Conservation (phyloP, 2,329 filamentous ascomycete species). For the Aureobasidium lini region DNA sequence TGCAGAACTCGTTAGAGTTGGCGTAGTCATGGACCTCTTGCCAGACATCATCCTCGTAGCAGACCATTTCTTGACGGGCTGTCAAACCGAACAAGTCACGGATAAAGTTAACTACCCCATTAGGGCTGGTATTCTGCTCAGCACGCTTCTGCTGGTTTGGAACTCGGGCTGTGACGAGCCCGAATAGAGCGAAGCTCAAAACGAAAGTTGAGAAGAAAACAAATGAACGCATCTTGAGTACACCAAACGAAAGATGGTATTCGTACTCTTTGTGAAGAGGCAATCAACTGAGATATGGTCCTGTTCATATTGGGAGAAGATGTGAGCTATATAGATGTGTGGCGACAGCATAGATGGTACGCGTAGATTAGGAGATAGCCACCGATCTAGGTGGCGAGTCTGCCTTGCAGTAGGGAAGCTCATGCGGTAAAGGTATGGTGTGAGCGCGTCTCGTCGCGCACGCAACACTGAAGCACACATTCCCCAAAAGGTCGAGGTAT, state of each 20-base stretch:
- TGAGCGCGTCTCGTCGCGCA: background rate
- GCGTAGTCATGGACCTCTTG: constrained; percentile 21
- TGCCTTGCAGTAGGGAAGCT: constrained; percentile 26
- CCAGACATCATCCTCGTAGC: constrained; percentile 22
- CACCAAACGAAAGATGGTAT: constrained; percentile 13
- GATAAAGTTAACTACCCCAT: constrained; percentile 19
- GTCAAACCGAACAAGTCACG: constrained; percentile 20
- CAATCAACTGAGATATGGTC: background rate
- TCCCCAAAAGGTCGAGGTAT: constrained; percentile 22
- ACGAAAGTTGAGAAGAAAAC: constrained; percentile 9
- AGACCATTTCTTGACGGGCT: constrained; percentile 18
- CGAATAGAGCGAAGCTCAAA: constrained; percentile 18
- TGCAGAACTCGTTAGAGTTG: constrained; percentile 17
- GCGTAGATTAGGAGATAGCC: background rate
- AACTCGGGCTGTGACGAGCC: constrained; percentile 21
- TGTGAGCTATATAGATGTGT: constrained; percentile 7
- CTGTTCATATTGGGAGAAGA: constrained; percentile 2
- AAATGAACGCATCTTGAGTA: constrained; percentile 16
- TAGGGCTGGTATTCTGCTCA: constrained; percentile 16
- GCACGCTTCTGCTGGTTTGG: constrained; percentile 16
- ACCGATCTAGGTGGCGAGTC: constrained; percentile 9
- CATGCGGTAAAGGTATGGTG: constrained; percentile 1
- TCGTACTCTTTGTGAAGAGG: background rate
- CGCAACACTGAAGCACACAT: constrained; percentile 17
- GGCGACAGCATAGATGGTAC: background rate